phyloP scores from a whole-genome alignment of 106 monocot species.

The Narthecium ossifragum region DNA sequence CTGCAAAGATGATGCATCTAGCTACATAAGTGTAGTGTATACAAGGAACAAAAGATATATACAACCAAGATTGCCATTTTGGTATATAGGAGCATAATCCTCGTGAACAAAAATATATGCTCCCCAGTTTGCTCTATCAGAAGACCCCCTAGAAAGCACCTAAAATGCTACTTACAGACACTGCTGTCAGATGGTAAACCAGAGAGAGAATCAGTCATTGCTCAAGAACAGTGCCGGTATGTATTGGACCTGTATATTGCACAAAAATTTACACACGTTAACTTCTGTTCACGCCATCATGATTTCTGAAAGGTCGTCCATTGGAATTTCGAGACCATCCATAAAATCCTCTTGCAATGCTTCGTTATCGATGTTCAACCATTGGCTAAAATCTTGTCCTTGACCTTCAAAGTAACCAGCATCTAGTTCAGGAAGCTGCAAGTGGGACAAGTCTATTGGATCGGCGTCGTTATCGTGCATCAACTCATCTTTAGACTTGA shows the following conservation, averaged over 20 bases:
- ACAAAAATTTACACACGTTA: slow-evolving; percentile 1
- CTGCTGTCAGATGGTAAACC: background rate
- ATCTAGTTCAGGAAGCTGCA: slow-evolving; percentile 30
- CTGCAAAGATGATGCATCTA: slow-evolving; percentile 2
- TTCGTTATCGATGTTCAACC: slow-evolving; percentile 46
- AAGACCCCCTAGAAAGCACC: too few species aligned
- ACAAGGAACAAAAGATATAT: too few species aligned
- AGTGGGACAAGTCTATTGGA: slow-evolving; percentile 13
- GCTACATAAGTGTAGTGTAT: too few species aligned
- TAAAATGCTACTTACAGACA: slow-evolving; percentile 5
- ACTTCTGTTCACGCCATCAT: slow-evolving; percentile 23
- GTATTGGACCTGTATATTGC: background rate
- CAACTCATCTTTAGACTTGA: too few species aligned
- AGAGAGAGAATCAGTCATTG: too few species aligned
- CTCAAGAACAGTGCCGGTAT: too few species aligned
- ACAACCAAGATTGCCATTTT: too few species aligned
- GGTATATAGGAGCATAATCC: too few species aligned
- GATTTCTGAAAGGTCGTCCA: slow-evolving; percentile 53
- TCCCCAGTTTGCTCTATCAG: too few species aligned
- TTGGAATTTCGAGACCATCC: slow-evolving; percentile 45
- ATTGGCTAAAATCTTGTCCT: slow-evolving; percentile 43
- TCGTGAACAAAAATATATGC: too few species aligned
- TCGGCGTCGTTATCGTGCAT: slow-evolving; percentile 25
- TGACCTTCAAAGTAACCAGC: slow-evolving; percentile 32
- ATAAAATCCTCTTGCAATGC: slow-evolving; percentile 35